A percentile compares a stretch with the other conserved stretches of the same genome.
Evolutionary conservation across 2,329 filamentous ascomycete genomes (phyloP).

Genomic region (Fusarium denticulatum): DNA sequence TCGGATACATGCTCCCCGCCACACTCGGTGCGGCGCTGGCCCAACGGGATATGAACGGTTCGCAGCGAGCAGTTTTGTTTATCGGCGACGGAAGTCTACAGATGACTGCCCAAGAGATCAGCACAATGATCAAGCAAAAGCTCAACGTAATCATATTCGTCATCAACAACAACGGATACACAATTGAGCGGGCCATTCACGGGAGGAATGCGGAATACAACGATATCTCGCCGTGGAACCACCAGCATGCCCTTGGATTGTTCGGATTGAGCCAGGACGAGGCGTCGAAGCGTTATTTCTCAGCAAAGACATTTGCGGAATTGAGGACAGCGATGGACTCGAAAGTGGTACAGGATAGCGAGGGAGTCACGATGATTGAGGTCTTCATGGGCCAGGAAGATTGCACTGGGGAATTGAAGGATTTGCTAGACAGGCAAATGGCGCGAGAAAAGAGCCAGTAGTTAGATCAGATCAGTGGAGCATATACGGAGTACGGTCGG

Average conservation of each 20-base stretch:
- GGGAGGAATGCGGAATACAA: conserved; percentile 11
- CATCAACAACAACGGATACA: conserved; percentile 19
- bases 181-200: conserved; percentile 17
- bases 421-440: background rate
- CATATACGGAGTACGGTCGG: background rate
- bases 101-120: conserved; percentile 17
- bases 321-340: conserved; percentile 1
- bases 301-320: background rate
- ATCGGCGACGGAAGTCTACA: conserved; percentile 14
- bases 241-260: conserved; percentile 3
- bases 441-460: background rate
- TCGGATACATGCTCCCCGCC: conserved; percentile 22
- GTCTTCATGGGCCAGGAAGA: conserved; percentile 18
- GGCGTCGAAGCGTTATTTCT: background rate
- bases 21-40: conserved; percentile 10
- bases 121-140: conserved; percentile 10
- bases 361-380: conserved; percentile 9
- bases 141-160: conserved; percentile 15
- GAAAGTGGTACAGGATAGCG: background rate
- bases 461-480: background rate
- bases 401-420: conserved; percentile 4
- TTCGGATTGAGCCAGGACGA: background rate
- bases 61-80: conserved; percentile 6
- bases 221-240: conserved; percentile 10
- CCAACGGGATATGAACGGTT: background rate